Evolutionary conservation across 2,329 filamentous ascomycete species (phyloP), one percentile per base, ranked within the genome.

Genomic region (Botrytis byssoidea): DNA sequence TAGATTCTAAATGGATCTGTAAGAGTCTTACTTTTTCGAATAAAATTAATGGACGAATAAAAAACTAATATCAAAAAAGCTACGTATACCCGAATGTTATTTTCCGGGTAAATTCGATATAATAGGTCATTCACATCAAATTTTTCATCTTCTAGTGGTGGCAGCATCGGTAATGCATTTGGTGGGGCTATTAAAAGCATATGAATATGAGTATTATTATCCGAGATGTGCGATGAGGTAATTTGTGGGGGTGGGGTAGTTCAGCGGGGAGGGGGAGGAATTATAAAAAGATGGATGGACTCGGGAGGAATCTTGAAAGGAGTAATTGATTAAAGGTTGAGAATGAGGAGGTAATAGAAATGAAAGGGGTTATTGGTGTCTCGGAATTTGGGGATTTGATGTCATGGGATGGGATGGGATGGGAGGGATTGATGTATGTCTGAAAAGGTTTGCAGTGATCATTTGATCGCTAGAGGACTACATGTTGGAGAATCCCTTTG

Each of bases 91-190:
- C 4, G 78, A 79, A 71, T 35, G 57, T 22, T 72, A 40, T 12
- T 67, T 60, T 32, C 77, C 75, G 2, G 77, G 76, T 3, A 74
- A 70, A 70, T 79, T 78, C 66, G 77, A 79, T 73, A 70, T 79
- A 29, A 71, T 72, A 29, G 77, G 77, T 14, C 66, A 69, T 37
- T 78, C 75, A 5, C 78, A 79, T 69, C 75, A 78, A 61, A 75
- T 79, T 14, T 79, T 79, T n/a, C 78, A 79, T 72, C 40, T 77
- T 5, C 37, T 77, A 7, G 70, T 74, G 29, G 74, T 73, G 44
- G 65, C 20, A 20, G 71, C 71, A 12, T 55, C 76, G 65, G 79
- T 74, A 1, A 55, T 68, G 61, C 76, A 77, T 40, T 32, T 70
- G 4, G 55, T 67, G 46, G 71, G 65, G 1, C 71, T 72, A 42